Evolutionary conservation across 225 moss, liverwort and hornwort species (phyloP).

Genomic region (Polytrichum formosum): DNA sequence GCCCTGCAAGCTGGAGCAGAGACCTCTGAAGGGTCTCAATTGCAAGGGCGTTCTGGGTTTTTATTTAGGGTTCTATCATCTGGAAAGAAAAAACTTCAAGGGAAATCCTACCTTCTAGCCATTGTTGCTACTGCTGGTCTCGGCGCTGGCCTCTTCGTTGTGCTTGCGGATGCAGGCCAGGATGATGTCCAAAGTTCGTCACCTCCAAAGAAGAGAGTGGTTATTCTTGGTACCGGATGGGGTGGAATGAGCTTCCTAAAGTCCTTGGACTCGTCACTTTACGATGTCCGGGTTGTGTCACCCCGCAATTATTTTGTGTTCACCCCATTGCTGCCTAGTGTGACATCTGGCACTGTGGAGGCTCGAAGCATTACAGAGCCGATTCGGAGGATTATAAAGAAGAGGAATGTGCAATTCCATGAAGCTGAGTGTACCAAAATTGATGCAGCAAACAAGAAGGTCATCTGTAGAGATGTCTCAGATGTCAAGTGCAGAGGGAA

Average conservation of each 20-base stretch:
- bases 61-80: slow-evolving; percentile 24
- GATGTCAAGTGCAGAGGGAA: slow-evolving; percentile 38
- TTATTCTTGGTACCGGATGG: slow-evolving; percentile 98
- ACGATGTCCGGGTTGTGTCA: slow-evolving; percentile 74
- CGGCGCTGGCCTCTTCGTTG: slow-evolving; percentile 71
- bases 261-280: slow-evolving; percentile 52
- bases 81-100: slow-evolving; percentile 28
- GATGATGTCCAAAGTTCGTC: slow-evolving; percentile 19
- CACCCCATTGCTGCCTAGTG: slow-evolving; percentile 91
- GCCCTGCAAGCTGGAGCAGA: slow-evolving; percentile 38
- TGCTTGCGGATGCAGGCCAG: slow-evolving; percentile 65
- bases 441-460: slow-evolving; percentile 66
- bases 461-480: slow-evolving; percentile 64
- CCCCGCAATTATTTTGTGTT: slow-evolving; percentile 98
- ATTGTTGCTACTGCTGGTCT: slow-evolving; percentile 74
- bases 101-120: slow-evolving; percentile 50
- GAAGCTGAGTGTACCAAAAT: slow-evolving; percentile 87
- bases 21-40: slow-evolving; percentile 17
- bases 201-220: slow-evolving; percentile 54
- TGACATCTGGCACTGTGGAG: slow-evolving; percentile 95
- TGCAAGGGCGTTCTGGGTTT: slow-evolving; percentile 30
- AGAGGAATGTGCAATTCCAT: slow-evolving; percentile 57
- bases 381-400: slow-evolving; percentile 72
- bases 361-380: slow-evolving; percentile 93
- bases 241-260: slow-evolving; percentile 90